Conservation (phyloP, 1,284 basidiomycete genomes). For the Boletus sp. region DNA sequence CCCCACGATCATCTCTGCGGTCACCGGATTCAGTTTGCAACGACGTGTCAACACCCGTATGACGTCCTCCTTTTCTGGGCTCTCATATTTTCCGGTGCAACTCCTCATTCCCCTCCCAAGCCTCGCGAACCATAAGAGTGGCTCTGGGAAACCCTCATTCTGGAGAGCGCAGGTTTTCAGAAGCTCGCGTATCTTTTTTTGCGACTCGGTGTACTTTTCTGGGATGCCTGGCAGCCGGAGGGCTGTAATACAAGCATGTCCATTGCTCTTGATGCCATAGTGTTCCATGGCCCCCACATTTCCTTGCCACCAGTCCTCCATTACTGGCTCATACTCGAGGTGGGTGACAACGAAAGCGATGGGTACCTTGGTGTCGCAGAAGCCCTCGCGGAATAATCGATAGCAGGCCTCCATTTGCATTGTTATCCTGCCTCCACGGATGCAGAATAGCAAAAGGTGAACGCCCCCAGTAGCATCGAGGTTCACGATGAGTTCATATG, state of each 20-base stretch:
- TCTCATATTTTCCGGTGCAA: conserved; percentile 25
- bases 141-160: conserved; percentile 24
- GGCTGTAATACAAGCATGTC: conserved; percentile 47
- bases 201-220: conserved; percentile 31
- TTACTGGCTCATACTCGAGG: conserved; percentile 41
- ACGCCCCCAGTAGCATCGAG: conserved; percentile 40
- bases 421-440: conserved; percentile 43
- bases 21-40: conserved; percentile 35
- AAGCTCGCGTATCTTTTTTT: conserved; percentile 26
- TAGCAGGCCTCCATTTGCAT: conserved; percentile 42
- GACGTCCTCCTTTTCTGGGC: conserved; percentile 27
- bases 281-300: conserved; percentile 38
- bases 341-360: conserved; percentile 45
- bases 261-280: conserved; percentile 38
- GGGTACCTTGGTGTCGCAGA: conserved; percentile 42
- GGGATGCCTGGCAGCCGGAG: conserved; percentile 28
- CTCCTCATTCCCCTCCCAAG: conserved; percentile 21
- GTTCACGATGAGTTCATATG: conserved; percentile 39
- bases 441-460: conserved; percentile 45
- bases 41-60: conserved; percentile 30
- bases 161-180: conserved; percentile 24
- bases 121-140: conserved; percentile 24
- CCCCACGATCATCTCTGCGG: conserved; percentile 28
- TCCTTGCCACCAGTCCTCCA: conserved; percentile 46
- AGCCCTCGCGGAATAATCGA: conserved; percentile 39